Evolutionary conservation across 495 filamentous ascomycete genomes (phyloP).

Genomic region (Neurospora sp.): DNA sequence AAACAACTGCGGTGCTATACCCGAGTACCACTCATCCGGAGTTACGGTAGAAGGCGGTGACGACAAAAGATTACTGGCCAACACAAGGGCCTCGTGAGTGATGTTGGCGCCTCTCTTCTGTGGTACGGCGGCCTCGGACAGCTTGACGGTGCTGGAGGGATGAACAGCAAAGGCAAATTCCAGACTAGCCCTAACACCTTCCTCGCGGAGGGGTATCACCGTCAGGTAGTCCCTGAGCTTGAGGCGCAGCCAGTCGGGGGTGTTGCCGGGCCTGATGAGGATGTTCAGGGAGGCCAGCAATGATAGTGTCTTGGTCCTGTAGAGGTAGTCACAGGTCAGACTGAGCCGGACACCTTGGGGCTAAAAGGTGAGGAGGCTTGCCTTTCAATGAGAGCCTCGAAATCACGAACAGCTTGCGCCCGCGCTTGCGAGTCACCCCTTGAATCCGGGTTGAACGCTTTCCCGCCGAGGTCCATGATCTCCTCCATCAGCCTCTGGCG

Average conservation of each 20-base stretch:
- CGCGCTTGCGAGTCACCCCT: slow-evolving; percentile 17
- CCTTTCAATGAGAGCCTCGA: slow-evolving; percentile 31
- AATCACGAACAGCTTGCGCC: slow-evolving; percentile 20
- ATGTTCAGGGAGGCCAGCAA: slow-evolving; percentile 37
- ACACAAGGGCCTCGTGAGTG: slow-evolving; percentile 60
- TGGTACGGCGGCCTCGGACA: slow-evolving; percentile 27
- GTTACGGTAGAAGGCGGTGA: slow-evolving; percentile 50
- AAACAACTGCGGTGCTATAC: slow-evolving; percentile 57
- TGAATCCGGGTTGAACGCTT: slow-evolving; percentile 30
- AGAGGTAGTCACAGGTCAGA: slow-evolving; percentile 17
- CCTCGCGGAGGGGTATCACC: slow-evolving; percentile 50
- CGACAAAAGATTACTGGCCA: slow-evolving; percentile 53
- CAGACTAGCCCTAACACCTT: slow-evolving; percentile 58
- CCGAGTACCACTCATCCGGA: slow-evolving; percentile 48
- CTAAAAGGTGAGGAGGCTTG: slow-evolving; percentile 11
- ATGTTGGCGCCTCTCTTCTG: slow-evolving; percentile 51
- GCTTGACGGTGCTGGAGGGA: slow-evolving; percentile 32
- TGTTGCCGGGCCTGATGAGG: slow-evolving; percentile 33
- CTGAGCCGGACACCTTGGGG: neutral
- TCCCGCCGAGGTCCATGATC: slow-evolving; percentile 26
- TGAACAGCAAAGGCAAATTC: slow-evolving; percentile 59
- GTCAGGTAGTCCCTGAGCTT: slow-evolving; percentile 49
- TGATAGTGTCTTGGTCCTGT: slow-evolving; percentile 32
- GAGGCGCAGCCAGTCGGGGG: slow-evolving; percentile 38
- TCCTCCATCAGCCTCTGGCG: slow-evolving; percentile 20